These are phyloP conservation scores for Starmerella stigmatis DNA, from an alignment of 805 yeast genomes.

Conservation along the genomic window DNA sequence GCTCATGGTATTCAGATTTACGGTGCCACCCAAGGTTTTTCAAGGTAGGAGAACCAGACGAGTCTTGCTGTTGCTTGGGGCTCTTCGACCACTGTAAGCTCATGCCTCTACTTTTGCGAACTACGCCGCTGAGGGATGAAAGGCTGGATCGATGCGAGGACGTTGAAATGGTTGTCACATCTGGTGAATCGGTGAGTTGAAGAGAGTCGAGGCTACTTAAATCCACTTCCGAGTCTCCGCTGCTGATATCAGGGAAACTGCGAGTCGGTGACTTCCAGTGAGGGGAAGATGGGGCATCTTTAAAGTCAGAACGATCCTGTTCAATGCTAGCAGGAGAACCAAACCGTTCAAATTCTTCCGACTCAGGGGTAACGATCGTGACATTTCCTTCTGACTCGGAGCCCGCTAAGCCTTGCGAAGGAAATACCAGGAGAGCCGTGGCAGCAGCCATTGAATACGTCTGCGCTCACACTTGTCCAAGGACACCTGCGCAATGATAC, in stretches of 20 bases:
- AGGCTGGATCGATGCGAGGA: constrained; percentile 13
- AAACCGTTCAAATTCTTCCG: not conserved
- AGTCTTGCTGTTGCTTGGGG: not conserved
- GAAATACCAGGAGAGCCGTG: not conserved
- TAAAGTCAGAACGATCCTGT: not conserved
- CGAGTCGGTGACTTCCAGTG: not conserved
- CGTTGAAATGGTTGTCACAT: constrained; percentile 8
- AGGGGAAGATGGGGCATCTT: not conserved
- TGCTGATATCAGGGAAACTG: not conserved
- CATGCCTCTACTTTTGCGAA: not conserved
- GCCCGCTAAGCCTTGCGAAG: not conserved
- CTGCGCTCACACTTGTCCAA: not conserved
- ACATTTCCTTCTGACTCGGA: not conserved
- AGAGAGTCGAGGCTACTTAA: constrained; percentile 15
- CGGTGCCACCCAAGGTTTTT: not conserved
- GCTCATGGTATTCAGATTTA: constrained; percentile 4
- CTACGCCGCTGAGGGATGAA: constrained; percentile 12
- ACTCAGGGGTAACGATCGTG: not conserved
- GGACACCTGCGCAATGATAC: not conserved
- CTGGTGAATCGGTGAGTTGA: constrained; percentile 13
- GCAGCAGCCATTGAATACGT: constrained; percentile 1
- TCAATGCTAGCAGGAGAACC: not conserved
- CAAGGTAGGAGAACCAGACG: not conserved
- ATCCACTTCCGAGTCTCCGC: constrained; percentile 6
- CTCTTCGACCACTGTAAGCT: not conserved